Evolutionary conservation across 306 rosid species (phyloP), one percentile per base, ranked within the genome.

Genomic region (Acacia melanoxylon): DNA sequence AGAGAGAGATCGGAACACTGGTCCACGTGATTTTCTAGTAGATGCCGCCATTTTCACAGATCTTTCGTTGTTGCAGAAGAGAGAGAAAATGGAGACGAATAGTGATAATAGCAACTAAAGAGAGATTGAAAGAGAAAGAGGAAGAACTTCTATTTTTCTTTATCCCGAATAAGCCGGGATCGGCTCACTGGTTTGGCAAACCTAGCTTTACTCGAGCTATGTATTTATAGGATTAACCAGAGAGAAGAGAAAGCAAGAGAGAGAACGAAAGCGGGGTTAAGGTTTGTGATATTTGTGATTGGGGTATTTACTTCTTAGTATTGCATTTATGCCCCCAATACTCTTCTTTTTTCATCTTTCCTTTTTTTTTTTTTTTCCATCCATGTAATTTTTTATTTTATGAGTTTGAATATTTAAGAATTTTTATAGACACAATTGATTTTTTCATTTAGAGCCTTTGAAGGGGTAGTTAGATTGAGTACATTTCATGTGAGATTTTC

Each of bases 131-230:
- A 45, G 14, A 35, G 17, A 56, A 9, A 15, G 27, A 68, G 31
- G 58, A 16, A 35, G 2, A 72, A 4, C 0, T 4, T 6, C 20
- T 65, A 24, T 24, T 5, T 62, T 46, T 35, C 40, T 35, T 19
- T 4, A 48, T 63, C 37, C 35, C 52, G 71, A 2, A 8, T 8
- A 85, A 74, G 85, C 83, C 79, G 86, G 52, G 86, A 63, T 93
- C 79, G 91, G 89, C 92, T 87, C 62, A 77, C 42, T 52, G 75
- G 88, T 90, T 87, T 71, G 97, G 95, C 98, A 95, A 95, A 93
- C 99, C 87, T 80, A 20, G 85, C 87, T 91, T 85, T 25, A 91
- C 94, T 88, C 93, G 45, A 91, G 89, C 81, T 10, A 86, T 89
- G 76, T 89, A 92, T 95, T 88, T 95, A 93, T 93, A 92, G 74